Conservation (phyloP, 1,284 basidiomycete genomes). For the Hymenochaete sp. region DNA sequence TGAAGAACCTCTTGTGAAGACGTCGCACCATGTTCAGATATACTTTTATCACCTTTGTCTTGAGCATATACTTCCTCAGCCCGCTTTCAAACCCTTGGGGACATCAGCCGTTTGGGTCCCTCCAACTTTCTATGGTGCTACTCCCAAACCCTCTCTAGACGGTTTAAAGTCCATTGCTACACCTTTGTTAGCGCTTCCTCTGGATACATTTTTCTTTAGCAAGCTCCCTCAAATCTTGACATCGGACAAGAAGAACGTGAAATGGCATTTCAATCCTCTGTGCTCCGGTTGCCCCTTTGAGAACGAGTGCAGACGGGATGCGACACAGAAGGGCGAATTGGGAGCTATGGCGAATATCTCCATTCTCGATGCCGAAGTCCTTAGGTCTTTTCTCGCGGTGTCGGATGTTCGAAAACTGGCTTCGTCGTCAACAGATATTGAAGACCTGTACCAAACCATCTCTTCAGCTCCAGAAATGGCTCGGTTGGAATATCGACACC, state of each 20-base stretch:
- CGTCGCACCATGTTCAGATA: constrained; percentile 42
- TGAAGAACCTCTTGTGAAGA: constrained; percentile 29
- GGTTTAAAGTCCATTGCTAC: constrained; percentile 30
- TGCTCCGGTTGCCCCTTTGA: constrained; percentile 37
- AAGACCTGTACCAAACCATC: constrained; percentile 32
- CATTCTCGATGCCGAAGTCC: constrained; percentile 30
- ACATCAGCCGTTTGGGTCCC: constrained; percentile 38
- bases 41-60: constrained; percentile 42
- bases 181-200: constrained; percentile 21
- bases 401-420: constrained; percentile 18
- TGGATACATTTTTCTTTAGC: constrained; percentile 33
- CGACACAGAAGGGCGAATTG: constrained; percentile 29
- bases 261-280: constrained; percentile 41
- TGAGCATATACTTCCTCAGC: constrained; percentile 29
- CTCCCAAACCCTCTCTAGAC: constrained; percentile 27
- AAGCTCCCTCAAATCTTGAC: constrained; percentile 33
- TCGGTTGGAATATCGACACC: constrained; percentile 32
- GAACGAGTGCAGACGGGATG: constrained; percentile 30
- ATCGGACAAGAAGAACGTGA: constrained; percentile 26
- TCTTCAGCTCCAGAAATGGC: constrained; percentile 35
- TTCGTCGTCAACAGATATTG: constrained; percentile 22
- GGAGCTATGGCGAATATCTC: constrained; percentile 40
- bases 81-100: constrained; percentile 28
- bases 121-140: constrained; percentile 29
- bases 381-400: constrained; percentile 31